Evolutionary conservation across 108 stramenopile genomes (phyloP), one percentile per base, ranked within the genome.

Genomic region (Fragilaria crotonensis): DNA sequence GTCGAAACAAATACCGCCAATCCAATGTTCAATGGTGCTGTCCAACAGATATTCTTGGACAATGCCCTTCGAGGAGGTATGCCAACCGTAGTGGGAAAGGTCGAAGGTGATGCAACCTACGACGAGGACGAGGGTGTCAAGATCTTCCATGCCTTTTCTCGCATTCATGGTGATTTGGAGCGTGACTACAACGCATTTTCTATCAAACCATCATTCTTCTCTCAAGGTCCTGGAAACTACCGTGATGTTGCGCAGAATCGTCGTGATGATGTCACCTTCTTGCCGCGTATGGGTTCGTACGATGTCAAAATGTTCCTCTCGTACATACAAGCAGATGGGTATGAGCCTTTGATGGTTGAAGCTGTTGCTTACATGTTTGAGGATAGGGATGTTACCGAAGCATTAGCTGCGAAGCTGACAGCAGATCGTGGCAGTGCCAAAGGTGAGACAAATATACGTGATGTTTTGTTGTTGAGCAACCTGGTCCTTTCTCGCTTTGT

Each of bases 101-200:
- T 88, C 36, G 87, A 95, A 54, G 67, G 67, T 20, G 67, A 77
- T 27, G 69, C 77, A 5, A 84, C 71, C 31, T 71, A 76, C 22
- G 94, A 92, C 52, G 90, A 92, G 63, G 90, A 93, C 63, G 50
- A 68, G 5, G 63, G 75, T 18, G 75, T 87, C 19, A 95, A 95
- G 77, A 81, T 97, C 23, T 96, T 77, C 74, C 94, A 97, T 63
- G 70, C 87, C 21, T 97, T 95, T 57, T 89, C 87, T 28, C 81
- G 96, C 47, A 97, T 96, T 45, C 96, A 97, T 62, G 96, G 96
- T 62, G 96, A 97, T 57, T 64, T 97, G 78, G 96, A 97, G 62
- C 93, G 96, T 66, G 96, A 97, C 56, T 97, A 97, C 87, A 97
- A 97, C 63, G 84, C 84, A 60, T 97, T 95, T 67, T 68, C 68